These are phyloP conservation scores for Rauvolfia tetraphylla DNA, from an alignment of 257 asterid genomes.

Conservation along the genomic window DNA sequence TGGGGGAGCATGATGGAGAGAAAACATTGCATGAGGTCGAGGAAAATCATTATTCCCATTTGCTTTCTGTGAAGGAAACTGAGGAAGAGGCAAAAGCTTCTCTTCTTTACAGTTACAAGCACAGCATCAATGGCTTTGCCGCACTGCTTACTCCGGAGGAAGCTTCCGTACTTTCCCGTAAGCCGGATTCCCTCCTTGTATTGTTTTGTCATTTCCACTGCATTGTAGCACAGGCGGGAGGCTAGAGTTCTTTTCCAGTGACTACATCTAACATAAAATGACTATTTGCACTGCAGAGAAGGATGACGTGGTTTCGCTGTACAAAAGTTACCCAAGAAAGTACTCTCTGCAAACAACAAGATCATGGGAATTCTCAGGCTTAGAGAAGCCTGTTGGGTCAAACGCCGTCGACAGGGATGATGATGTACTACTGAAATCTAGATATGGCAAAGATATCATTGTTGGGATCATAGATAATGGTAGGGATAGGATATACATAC, in stretches of 20 bases:
- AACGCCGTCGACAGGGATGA: constrained; percentile 34
- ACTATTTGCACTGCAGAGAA: constrained; percentile 33
- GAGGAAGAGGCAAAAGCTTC: constrained; percentile 75
- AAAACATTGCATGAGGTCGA: constrained; percentile 56
- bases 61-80: constrained; percentile 53
- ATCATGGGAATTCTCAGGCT: constrained; percentile 85
- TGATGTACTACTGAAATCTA: constrained; percentile 52
- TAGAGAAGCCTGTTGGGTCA: constrained; percentile 27
- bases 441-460: constrained; percentile 63
- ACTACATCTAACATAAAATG: neutral
- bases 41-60: constrained; percentile 61
- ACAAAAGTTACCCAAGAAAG: constrained; percentile 52
- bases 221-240: neutral
- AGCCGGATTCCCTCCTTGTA: neutral
- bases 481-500: constrained; percentile 10
- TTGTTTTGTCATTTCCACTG: neutral
- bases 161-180: constrained; percentile 64
- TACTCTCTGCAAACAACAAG: constrained; percentile 79
- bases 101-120: constrained; percentile 81
- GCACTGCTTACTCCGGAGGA: constrained; percentile 62
- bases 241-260: too few species aligned
- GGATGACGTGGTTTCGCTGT: constrained; percentile 70
- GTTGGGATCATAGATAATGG: constrained; percentile 81
- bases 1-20: constrained; percentile 62
- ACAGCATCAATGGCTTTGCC: constrained; percentile 88